Evolutionary conservation across 257 asterid species (phyloP).

Genomic region (Ballota nigra): DNA sequence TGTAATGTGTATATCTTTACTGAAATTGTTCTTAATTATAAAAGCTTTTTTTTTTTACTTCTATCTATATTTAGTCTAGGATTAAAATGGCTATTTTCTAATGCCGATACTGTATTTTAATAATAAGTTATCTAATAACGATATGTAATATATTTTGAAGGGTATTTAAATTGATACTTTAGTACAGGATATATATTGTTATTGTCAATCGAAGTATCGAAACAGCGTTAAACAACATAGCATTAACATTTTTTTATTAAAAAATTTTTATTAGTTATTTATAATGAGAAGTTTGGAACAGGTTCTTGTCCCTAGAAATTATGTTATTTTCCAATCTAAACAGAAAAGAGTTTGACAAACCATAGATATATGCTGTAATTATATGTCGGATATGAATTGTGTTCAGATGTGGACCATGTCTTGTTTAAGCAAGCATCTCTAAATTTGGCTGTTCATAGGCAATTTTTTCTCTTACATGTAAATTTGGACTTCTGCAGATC

Average conservation of each 20-base stretch:
- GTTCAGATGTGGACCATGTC: not conserved
- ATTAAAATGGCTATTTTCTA: not conserved
- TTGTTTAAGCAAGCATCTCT: conserved; percentile 5
- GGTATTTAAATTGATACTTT: not conserved
- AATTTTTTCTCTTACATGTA: conserved; percentile 1
- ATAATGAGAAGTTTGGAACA: not conserved
- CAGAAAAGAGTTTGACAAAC: not conserved
- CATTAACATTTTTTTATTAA: not conserved
- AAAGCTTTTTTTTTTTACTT: not conserved
- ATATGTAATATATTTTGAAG: not conserved
- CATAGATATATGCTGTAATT: conserved; percentile 14
- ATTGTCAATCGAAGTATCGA: not conserved
- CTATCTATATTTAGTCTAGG: not conserved
- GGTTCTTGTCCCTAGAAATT: not conserved
- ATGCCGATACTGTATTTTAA: not conserved
- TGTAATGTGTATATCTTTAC: not conserved
- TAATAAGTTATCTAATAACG: not conserved
- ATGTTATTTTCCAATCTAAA: not conserved
- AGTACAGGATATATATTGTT: not conserved
- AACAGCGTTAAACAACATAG: not conserved
- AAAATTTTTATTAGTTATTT: no score
- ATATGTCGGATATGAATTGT: not conserved
- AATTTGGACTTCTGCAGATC: conserved; percentile 47
- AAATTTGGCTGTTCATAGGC: conserved; percentile 3
- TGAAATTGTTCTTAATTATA: not conserved